Percentiles rank a stretch among this genome's conserved stretches.
These are phyloP conservation scores for Talaromyces wortmannii DNA, from an alignment of 495 filamentous ascomycete genomes.

Conservation along the genomic window DNA sequence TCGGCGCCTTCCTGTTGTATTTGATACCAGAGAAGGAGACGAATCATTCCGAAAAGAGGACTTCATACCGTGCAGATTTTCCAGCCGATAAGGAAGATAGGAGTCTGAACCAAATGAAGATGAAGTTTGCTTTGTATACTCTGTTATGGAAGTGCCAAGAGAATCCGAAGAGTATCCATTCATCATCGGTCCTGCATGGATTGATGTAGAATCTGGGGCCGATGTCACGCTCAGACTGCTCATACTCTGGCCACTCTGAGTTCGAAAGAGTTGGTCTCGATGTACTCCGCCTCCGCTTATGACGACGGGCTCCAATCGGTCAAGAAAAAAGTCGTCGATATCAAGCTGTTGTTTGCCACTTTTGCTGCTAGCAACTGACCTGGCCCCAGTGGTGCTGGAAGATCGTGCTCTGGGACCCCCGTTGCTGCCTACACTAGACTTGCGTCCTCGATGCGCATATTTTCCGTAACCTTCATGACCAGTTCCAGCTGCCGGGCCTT, in stretches of 20 bases:
- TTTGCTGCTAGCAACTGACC: slow-evolving; percentile 44
- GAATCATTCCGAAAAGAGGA: background rate
- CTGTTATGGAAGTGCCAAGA: slow-evolving; percentile 18
- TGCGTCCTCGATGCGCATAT: slow-evolving; percentile 49
- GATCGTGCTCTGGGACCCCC: slow-evolving; percentile 42
- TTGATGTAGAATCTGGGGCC: slow-evolving; percentile 15
- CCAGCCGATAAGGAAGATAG: background rate
- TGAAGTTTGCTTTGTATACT: background rate
- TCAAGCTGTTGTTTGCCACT: slow-evolving; percentile 46
- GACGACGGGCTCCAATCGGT: slow-evolving; percentile 79
- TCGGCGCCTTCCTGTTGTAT: background rate
- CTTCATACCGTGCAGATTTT: background rate
- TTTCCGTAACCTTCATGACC: slow-evolving; percentile 94
- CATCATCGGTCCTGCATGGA: slow-evolving; percentile 12
- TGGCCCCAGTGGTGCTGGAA: slow-evolving; percentile 46
- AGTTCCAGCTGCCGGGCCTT: slow-evolving; percentile 86
- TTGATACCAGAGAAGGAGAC: background rate
- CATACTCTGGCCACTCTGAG: slow-evolving; percentile 58
- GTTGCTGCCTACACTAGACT: slow-evolving; percentile 39
- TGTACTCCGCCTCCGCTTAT: slow-evolving; percentile 66
- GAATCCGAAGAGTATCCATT: slow-evolving; percentile 28
- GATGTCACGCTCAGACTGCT: slow-evolving; percentile 47
- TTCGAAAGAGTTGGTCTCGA: slow-evolving; percentile 46
- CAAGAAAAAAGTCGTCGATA: slow-evolving; percentile 62
- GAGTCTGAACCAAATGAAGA: slow-evolving; percentile 1